Conservation (phyloP, 140 eudicot species). For the Senecio squalidus region DNA sequence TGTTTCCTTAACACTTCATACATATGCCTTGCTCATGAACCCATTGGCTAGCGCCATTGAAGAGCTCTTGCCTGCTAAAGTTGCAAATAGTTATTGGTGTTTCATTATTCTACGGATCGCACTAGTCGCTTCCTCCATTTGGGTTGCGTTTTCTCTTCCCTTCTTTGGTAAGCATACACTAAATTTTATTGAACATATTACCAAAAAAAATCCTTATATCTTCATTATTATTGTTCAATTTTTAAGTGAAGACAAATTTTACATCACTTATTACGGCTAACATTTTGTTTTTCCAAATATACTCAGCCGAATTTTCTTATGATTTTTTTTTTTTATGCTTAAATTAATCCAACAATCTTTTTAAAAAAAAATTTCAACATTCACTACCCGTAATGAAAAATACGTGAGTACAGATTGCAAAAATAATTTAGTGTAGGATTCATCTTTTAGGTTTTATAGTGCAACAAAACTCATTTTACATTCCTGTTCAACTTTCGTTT, state of each 20-base stretch:
- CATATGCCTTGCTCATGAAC: conserved; percentile 71
- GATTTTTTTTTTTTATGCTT: too few species aligned
- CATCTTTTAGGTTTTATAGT: not conserved
- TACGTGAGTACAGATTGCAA: not conserved
- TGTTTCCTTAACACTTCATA: conserved; percentile 46
- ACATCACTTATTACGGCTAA: not conserved
- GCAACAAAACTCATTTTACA: not conserved
- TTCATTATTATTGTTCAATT: not conserved
- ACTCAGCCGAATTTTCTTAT: not conserved
- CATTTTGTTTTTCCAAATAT: not conserved
- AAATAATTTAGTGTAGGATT: not conserved
- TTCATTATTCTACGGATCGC: conserved; percentile 53
- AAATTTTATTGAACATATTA: not conserved
- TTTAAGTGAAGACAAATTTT: not conserved
- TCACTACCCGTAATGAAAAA: too few species aligned
- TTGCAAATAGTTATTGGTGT: conserved; percentile 43
- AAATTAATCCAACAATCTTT: too few species aligned
- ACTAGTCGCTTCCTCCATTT: conserved; percentile 64
- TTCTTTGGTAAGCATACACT: conserved; percentile 63
- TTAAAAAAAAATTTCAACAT: too few species aligned
- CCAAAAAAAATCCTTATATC: not conserved
- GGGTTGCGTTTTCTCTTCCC: conserved; percentile 79
- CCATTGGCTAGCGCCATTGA: conserved; percentile 91
- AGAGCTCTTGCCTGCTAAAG: conserved; percentile 64
- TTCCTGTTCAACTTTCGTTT: not conserved